phyloP scores from a whole-genome alignment of 208 protist genomes.

The Jaenimonas drosophilae region DNA sequence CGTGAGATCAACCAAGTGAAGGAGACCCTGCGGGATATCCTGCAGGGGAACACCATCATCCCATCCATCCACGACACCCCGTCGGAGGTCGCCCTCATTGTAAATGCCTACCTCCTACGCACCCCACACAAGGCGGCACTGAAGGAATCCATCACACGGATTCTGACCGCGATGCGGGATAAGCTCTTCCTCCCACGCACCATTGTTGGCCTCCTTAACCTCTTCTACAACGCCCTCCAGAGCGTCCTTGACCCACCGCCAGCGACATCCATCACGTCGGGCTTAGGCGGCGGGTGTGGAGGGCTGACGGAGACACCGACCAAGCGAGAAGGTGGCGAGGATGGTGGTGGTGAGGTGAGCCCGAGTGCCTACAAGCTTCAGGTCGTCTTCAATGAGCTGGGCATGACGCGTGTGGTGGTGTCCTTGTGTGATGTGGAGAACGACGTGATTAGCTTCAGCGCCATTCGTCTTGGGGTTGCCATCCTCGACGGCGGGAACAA shows the following conservation, averaged over 20 bases:
- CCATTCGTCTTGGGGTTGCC: conserved; percentile 40
- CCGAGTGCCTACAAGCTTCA: conserved; percentile 18
- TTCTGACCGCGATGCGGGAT: conserved; percentile 30
- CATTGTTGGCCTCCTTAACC: conserved; percentile 57
- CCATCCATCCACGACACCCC: conserved; percentile 13
- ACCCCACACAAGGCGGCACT: conserved; percentile 14
- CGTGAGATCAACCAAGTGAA: conserved; percentile 23
- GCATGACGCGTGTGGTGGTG: conserved; percentile 40
- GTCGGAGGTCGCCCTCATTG: conserved; percentile 19
- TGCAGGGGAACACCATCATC: conserved; percentile 42
- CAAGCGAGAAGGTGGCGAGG: conserved; percentile 1
- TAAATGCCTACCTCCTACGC: conserved; percentile 22
- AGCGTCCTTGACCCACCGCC: conserved; percentile 26
- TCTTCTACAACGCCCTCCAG: conserved; percentile 53
- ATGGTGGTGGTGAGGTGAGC: not conserved
- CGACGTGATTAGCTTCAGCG: conserved; percentile 53
- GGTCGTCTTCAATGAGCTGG: conserved; percentile 39
- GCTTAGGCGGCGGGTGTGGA: not conserved
- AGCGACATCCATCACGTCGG: conserved; percentile 1
- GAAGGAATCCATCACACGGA: conserved; percentile 22
- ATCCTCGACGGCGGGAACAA: conserved; percentile 73
- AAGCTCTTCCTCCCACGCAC: conserved; percentile 36
- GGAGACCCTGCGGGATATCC: conserved; percentile 22
- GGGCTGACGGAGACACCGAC: conserved; percentile 1
- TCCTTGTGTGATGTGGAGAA: conserved; percentile 37